A percentile compares a stretch with the other conserved stretches of the same genome.
These are phyloP conservation scores for Clarkia xantiana DNA, from an alignment of 345 rosid species.

Conservation along the genomic window DNA sequence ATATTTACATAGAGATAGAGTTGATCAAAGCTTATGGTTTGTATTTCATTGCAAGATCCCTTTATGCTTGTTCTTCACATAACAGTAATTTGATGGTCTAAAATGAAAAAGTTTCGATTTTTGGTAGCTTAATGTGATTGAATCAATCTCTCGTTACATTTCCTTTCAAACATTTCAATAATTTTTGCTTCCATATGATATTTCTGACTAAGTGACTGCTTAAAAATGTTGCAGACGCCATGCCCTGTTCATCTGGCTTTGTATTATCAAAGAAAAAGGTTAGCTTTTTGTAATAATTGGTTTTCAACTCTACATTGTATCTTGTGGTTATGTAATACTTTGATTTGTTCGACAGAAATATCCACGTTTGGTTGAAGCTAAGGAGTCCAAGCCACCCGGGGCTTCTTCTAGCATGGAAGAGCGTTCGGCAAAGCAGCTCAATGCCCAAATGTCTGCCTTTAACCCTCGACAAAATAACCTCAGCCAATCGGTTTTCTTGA, in stretches of 20 bases:
- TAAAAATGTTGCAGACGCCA: conserved; percentile 22
- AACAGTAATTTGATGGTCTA: too few relatives aligned
- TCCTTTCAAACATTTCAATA: too few relatives aligned
- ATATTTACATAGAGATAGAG: too few relatives aligned
- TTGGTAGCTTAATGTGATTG: too few relatives aligned
- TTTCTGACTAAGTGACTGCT: background rate
- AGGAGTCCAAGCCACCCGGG: conserved; percentile 15
- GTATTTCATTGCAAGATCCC: too few relatives aligned
- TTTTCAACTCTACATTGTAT: too few relatives aligned
- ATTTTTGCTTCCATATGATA: background rate
- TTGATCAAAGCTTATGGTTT: too few relatives aligned
- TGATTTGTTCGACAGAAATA: conserved; percentile 19
- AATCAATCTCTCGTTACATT: too few relatives aligned
- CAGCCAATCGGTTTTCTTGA: conserved; percentile 36
- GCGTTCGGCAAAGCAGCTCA: conserved; percentile 19
- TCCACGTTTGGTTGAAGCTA: conserved; percentile 16
- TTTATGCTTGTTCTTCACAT: too few relatives aligned
- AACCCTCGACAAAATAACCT: conserved; percentile 25
- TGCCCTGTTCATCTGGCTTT: conserved; percentile 27
- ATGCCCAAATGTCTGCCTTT: conserved; percentile 15
- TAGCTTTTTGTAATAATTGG: background rate
- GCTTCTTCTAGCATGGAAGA: conserved; percentile 20
- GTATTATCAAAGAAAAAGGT: conserved; percentile 27
- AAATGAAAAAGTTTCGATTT: too few relatives aligned
- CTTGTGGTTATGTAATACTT: background rate